Evolutionary conservation across 2,329 filamentous ascomycete genomes (phyloP).

Genomic region (Diplodia intermedia): DNA sequence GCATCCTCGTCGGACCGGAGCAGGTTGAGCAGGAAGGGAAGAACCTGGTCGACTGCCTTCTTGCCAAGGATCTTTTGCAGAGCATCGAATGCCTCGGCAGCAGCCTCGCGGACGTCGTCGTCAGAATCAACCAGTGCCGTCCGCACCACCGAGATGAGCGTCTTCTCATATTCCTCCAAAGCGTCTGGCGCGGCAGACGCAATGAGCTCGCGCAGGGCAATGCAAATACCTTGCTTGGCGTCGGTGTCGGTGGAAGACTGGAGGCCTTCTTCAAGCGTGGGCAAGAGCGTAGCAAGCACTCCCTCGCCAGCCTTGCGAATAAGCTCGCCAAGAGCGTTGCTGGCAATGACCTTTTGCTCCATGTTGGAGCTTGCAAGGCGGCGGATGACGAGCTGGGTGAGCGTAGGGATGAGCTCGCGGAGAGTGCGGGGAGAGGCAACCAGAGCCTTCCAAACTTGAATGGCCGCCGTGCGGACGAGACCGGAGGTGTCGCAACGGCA

Average conservation of each 20-base stretch:
- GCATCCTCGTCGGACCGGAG: conserved; percentile 85
- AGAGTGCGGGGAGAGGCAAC: conserved; percentile 90
- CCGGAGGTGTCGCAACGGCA: conserved; percentile 96
- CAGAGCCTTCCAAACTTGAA: conserved; percentile 95
- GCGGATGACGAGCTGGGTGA: conserved; percentile 93
- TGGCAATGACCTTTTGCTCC: conserved; percentile 98
- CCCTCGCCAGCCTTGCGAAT: conserved; percentile 97
- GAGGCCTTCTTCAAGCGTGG: conserved; percentile 89
- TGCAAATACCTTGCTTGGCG: conserved; percentile 95
- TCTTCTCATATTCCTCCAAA: conserved; percentile 93
- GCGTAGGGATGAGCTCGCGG: conserved; percentile 92
- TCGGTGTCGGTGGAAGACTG: conserved; percentile 84
- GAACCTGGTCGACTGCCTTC: conserved; percentile 90
- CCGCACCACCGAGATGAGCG: conserved; percentile 90
- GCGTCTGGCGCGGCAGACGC: conserved; percentile 85
- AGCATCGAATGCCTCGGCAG: conserved; percentile 95
- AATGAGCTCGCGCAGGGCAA: conserved; percentile 93
- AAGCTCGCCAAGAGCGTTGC: conserved; percentile 93
- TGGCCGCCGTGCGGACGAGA: conserved; percentile 85
- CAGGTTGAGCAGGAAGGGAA: conserved; percentile 90
- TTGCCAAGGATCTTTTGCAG: conserved; percentile 94
- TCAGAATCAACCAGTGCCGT: conserved; percentile 91
- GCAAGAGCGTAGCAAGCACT: conserved; percentile 84
- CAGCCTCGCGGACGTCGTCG: conserved; percentile 89
- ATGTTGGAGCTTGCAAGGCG: conserved; percentile 94